A percentile compares a stretch with the other conserved stretches of the same genome.
These are phyloP conservation scores for Elaphomyces granulatus DNA, from an alignment of 495 filamentous ascomycete genomes.

Conservation along the genomic window DNA sequence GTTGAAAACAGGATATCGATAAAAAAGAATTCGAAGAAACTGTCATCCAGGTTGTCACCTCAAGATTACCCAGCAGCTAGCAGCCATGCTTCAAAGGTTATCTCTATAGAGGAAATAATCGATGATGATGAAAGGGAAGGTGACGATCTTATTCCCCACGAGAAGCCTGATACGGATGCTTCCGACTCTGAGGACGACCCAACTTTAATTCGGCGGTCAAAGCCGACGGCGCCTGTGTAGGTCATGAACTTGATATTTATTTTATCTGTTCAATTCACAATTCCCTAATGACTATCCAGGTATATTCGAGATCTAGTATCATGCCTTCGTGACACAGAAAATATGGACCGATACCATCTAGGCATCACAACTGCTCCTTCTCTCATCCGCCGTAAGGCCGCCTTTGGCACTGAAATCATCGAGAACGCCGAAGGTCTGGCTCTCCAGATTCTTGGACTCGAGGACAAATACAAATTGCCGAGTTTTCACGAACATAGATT, in stretches of 20 bases:
- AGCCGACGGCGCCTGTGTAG: slow-evolving; percentile 70
- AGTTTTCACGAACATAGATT: slow-evolving; percentile 60
- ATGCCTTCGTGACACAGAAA: slow-evolving; percentile 66
- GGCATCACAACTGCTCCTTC: slow-evolving; percentile 60
- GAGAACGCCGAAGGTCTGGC: slow-evolving; percentile 76
- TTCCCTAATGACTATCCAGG: slow-evolving; percentile 21
- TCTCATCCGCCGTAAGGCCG: slow-evolving; percentile 76
- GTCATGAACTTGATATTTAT: slow-evolving; percentile 13
- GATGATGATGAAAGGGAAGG: slow-evolving; percentile 44
- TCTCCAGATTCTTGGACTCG: slow-evolving; percentile 55
- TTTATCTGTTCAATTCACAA: not conserved
- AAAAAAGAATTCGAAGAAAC: slow-evolving; percentile 4
- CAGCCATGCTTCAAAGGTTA: slow-evolving; percentile 36
- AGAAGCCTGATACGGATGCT: slow-evolving; percentile 82
- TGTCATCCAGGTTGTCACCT: slow-evolving; percentile 1
- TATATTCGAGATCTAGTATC: slow-evolving; percentile 79
- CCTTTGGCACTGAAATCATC: slow-evolving; percentile 73
- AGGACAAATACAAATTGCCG: slow-evolving; percentile 48
- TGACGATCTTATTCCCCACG: slow-evolving; percentile 66
- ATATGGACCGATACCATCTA: slow-evolving; percentile 69
- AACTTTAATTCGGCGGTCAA: slow-evolving; percentile 66
- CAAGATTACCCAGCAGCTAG: slow-evolving; percentile 9
- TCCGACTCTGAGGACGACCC: slow-evolving; percentile 90
- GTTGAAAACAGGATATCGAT: slow-evolving; percentile 1
- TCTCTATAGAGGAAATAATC: slow-evolving; percentile 54